These are phyloP conservation scores for Solanum neorickii DNA, from an alignment of 257 asterid genomes.

Conservation along the genomic window DNA sequence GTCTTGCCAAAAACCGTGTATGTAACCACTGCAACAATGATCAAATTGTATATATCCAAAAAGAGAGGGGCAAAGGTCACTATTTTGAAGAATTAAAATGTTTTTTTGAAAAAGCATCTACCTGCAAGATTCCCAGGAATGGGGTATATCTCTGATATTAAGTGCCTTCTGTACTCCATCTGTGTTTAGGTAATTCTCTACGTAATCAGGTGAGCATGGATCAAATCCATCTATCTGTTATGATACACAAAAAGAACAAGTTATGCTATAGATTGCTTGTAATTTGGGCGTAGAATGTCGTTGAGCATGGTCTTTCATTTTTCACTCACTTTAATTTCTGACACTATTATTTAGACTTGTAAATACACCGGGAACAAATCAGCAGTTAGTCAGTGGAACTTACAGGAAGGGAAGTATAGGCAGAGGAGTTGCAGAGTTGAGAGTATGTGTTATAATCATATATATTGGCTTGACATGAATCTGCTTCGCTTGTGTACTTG, in stretches of 20 bases:
- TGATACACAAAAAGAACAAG: neutral
- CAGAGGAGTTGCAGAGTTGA: slow-evolving; percentile 28
- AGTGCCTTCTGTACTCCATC: slow-evolving; percentile 41
- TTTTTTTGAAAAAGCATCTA: neutral
- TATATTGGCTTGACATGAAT: slow-evolving; percentile 4
- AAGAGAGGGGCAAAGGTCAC: neutral
- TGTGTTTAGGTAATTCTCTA: slow-evolving; percentile 23
- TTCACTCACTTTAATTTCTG: neutral
- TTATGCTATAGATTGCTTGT: neutral
- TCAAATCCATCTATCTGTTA: slow-evolving; percentile 31
- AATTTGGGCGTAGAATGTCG: neutral
- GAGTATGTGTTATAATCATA: slow-evolving; percentile 34
- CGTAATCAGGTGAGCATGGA: slow-evolving; percentile 43
- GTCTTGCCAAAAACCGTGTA: slow-evolving; percentile 20
- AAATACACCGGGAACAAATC: neutral
- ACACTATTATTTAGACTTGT: neutral
- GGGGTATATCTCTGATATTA: slow-evolving; percentile 31
- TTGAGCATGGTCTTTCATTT: neutral
- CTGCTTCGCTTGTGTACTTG: slow-evolving; percentile 1
- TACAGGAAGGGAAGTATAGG: neutral
- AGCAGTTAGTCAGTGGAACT: neutral
- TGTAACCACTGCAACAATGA: neutral
- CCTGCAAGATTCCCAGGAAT: slow-evolving; percentile 44
- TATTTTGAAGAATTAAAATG: neutral
- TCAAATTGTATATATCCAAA: neutral